Conservation (phyloP, 75 land plant species). For the Gnetum montanum region DNA sequence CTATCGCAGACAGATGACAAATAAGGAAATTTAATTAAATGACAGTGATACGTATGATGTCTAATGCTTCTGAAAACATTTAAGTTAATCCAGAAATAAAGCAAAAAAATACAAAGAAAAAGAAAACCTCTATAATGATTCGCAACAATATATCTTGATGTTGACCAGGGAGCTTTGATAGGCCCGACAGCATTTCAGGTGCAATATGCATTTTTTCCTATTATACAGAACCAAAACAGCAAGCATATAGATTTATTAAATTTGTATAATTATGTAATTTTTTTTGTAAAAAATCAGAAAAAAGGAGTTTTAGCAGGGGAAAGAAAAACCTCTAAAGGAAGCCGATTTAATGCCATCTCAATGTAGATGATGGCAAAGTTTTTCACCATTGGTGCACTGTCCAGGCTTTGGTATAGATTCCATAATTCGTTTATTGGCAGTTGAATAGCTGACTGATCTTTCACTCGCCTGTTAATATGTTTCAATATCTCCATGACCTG, state of each 20-base stretch:
- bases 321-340: constrained; percentile 36
- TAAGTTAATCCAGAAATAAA: too few species aligned
- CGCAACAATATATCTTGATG: constrained; percentile 86
- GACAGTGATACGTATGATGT: too few species aligned
- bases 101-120: too few species aligned
- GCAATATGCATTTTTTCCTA: constrained; percentile 63
- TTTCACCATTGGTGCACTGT: constrained; percentile 53
- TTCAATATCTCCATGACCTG: constrained; percentile 90
- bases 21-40: too few species aligned
- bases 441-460: constrained; percentile 65
- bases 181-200: constrained; percentile 42
- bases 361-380: constrained; percentile 88
- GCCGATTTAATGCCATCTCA: constrained; percentile 93
- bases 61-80: too few species aligned
- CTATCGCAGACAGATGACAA: too few species aligned
- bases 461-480: constrained; percentile 90
- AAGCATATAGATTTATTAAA: too few species aligned
- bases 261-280: too few species aligned
- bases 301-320: too few species aligned
- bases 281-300: too few species aligned
- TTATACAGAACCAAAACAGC: too few species aligned
- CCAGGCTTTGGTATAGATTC: constrained; percentile 41
- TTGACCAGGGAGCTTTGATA: constrained; percentile 52
- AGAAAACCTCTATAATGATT: constrained; percentile 42
- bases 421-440: constrained; percentile 71